Conservation (phyloP, 2,329 filamentous ascomycete species). For the Phialocephala subalpina region DNA sequence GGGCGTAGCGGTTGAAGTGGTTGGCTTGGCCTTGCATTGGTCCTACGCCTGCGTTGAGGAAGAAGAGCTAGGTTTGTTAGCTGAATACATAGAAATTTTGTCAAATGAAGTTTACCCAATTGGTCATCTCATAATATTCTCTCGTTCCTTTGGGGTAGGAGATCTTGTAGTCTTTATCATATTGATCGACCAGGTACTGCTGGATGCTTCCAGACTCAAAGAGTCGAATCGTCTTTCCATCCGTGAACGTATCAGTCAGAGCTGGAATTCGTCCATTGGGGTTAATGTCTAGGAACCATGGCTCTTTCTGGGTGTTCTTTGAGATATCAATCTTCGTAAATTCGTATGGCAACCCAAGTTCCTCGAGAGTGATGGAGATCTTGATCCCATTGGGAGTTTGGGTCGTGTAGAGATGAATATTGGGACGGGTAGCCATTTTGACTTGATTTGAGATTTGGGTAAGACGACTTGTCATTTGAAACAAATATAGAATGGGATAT, state of each 20-base stretch:
- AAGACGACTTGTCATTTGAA: slow-evolving; percentile 35
- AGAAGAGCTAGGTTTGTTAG: slow-evolving; percentile 57
- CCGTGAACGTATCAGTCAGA: slow-evolving; percentile 78
- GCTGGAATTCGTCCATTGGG: slow-evolving; percentile 93
- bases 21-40: slow-evolving; percentile 80
- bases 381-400: slow-evolving; percentile 91
- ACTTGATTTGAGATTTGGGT: slow-evolving; percentile 25
- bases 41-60: slow-evolving; percentile 81
- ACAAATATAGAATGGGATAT: background rate
- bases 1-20: slow-evolving; percentile 84
- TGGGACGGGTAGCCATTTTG: slow-evolving; percentile 51
- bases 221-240: slow-evolving; percentile 76
- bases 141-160: slow-evolving; percentile 76
- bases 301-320: slow-evolving; percentile 83
- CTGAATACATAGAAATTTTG: background rate
- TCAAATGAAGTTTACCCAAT: slow-evolving; percentile 64
- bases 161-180: slow-evolving; percentile 84
- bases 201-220: slow-evolving; percentile 88
- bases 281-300: slow-evolving; percentile 91
- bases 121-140: slow-evolving; percentile 82
- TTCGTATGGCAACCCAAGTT: slow-evolving; percentile 85
- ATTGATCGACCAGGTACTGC: slow-evolving; percentile 83
- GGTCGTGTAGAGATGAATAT: slow-evolving; percentile 60
- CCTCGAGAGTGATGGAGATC: slow-evolving; percentile 85
- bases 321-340: slow-evolving; percentile 74